Base-by-base conservation (phyloP, 345 rosid species). In the Lepidium africanum region DNA sequence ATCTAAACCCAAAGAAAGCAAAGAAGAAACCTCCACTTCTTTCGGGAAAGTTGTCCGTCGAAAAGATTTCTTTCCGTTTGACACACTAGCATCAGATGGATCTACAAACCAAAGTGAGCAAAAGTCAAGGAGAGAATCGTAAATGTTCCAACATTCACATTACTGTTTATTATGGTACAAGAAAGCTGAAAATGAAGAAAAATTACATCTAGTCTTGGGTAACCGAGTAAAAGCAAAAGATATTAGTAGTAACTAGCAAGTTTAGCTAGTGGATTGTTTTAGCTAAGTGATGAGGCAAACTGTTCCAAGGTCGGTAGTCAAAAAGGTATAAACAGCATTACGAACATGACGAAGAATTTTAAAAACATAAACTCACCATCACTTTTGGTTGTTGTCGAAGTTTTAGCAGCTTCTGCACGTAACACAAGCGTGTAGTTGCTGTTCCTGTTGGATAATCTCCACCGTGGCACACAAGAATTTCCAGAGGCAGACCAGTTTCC, bases 11-110 rank as follows among this genome's bases (percentile, higher is more conserved):
- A 63, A 12, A 57, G 43, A 50, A 76, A 12, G 52, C 9, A 70
- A 57, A 37, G 32, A 40, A 59, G 11, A n/a, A 56, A 87, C 98
- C 87, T 90, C 96, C 76, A 88, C 78, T 64, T 85, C 96, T 73
- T 73, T 80, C 5, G 96, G 98, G 77, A 92, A 92, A 73, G 83
- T 82, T 43, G 81, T 81, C 41, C 65, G 61, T n/a, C 72, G 56
- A 40, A 7, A 62, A 17, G 83, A 3, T 23, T 51, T 81, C 73
- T 77, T 85, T 82, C 76, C 81, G 46, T 51, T 36, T 38, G 87
- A 65, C 36, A 49, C 16, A 36, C 60, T 70, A 38, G 67, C 79
- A 75, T 77, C 88, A 62, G 77, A 65, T 32, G 74, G 78, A 67
- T 77, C 69, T 60, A 45, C 50, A 35, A 37, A 69, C 7, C 61